Evolutionary conservation across 2,329 filamentous ascomycete genomes (phyloP).

Genomic region (Pseudopithomyces maydicus): DNA sequence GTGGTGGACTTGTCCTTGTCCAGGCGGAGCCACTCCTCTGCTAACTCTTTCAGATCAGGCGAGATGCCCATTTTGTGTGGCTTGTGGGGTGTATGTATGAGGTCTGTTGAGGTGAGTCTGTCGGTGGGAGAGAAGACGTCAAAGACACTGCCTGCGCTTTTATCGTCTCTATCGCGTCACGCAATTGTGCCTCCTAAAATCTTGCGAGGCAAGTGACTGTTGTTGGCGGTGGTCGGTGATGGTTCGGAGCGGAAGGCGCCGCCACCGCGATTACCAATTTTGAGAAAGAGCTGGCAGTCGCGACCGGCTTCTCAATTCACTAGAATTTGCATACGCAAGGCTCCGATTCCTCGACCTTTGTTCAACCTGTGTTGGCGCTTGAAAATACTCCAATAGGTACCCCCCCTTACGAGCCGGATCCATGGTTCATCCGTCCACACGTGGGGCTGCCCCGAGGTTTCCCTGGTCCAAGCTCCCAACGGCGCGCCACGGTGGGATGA

Average conservation of each 20-base stretch:
- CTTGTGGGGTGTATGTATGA: not conserved
- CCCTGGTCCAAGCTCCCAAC: constrained; percentile 15
- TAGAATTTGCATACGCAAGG: not conserved
- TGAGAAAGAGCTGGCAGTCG: not conserved
- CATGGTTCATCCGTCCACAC: not conserved
- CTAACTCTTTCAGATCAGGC: constrained; percentile 48
- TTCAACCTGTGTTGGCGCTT: not conserved
- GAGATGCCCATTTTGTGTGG: constrained; percentile 25
- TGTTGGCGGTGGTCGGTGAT: constrained; percentile 3
- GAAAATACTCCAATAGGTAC: too few species aligned
- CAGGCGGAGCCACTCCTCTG: constrained; percentile 62
- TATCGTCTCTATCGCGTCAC: not conserved
- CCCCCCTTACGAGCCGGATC: not conserved
- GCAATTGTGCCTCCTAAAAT: constrained; percentile 11
- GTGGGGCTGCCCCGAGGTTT: constrained; percentile 4
- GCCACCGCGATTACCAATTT: not conserved
- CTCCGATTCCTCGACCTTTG: not conserved
- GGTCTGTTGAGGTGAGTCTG: not conserved
- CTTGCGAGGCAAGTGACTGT: constrained; percentile 21
- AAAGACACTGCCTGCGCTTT: too few species aligned
- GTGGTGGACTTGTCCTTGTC: constrained; percentile 61
- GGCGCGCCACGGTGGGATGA: constrained; percentile 2
- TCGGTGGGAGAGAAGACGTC: not conserved
- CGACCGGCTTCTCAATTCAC: not conserved
- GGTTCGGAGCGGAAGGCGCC: constrained; percentile 4